These are phyloP conservation scores for Syncephalis fuscata DNA, from an alignment of 371 early-diverging fungal species.

Conservation along the genomic window DNA sequence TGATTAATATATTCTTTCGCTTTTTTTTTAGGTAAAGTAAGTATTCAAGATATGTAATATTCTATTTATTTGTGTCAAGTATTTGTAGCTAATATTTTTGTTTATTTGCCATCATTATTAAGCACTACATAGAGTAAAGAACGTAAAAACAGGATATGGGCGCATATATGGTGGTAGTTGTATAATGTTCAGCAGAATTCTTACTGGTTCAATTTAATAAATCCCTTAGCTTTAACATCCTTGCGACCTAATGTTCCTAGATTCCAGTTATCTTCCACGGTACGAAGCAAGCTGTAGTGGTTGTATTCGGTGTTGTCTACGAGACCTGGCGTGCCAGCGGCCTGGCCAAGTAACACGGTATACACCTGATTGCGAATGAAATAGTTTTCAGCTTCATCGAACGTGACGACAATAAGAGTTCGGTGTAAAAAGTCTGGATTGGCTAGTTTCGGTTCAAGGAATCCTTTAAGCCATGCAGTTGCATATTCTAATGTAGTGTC, in stretches of 20 bases:
- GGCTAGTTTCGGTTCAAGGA: slow-evolving; percentile 19
- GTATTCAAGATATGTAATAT: too few species aligned
- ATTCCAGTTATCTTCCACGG: slow-evolving; percentile 40
- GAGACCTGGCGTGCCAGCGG: background rate
- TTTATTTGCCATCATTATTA: too few species aligned
- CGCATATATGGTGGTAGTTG: too few species aligned
- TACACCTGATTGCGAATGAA: slow-evolving; percentile 1
- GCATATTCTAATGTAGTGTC: slow-evolving; percentile 29
- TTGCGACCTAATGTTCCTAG: slow-evolving; percentile 31
- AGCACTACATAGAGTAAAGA: too few species aligned
- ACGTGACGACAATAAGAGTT: slow-evolving; percentile 30
- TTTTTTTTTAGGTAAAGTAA: too few species aligned
- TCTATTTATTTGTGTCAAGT: too few species aligned
- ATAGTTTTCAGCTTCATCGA: slow-evolving; percentile 18
- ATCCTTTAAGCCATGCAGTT: slow-evolving; percentile 27
- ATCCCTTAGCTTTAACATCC: slow-evolving; percentile 18
- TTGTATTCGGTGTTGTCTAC: slow-evolving; percentile 19
- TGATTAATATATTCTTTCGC: too few species aligned
- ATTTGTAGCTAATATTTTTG: too few species aligned
- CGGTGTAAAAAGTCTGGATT: slow-evolving; percentile 5
- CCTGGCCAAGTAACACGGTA: background rate
- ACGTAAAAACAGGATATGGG: too few species aligned
- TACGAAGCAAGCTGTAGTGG: slow-evolving; percentile 39
- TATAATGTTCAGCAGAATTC: too few species aligned
- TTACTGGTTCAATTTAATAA: background rate